These are phyloP conservation scores for Tylopilus vinaceipallidus DNA, from an alignment of 768 basidiomycete species.

Conservation along the genomic window DNA sequence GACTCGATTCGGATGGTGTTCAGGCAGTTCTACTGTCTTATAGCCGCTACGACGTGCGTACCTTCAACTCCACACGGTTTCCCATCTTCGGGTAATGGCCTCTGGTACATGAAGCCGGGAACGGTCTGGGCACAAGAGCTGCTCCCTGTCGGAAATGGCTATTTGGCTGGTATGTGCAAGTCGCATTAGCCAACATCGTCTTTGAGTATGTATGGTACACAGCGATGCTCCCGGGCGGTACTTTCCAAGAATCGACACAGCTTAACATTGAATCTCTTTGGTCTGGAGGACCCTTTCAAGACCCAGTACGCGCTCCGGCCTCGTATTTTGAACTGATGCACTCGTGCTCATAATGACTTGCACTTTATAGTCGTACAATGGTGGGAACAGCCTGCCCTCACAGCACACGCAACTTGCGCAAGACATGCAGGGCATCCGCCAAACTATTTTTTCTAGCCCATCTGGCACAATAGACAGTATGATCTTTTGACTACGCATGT, in stretches of 20 bases:
- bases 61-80: constrained; percentile 44
- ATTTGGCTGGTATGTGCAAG: constrained; percentile 50
- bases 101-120: constrained; percentile 64
- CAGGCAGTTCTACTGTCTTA: constrained; percentile 21
- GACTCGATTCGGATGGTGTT: constrained; percentile 14
- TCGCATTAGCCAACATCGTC: background rate
- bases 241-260: constrained; percentile 56
- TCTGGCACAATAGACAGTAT: constrained; percentile 59
- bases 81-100: constrained; percentile 68
- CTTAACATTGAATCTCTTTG: constrained; percentile 77
- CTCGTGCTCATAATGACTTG: background rate
- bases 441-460: constrained; percentile 55
- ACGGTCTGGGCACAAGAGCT: constrained; percentile 55
- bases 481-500: background rate
- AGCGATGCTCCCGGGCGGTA: constrained; percentile 70
- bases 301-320: constrained; percentile 43
- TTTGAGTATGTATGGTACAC: background rate
- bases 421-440: constrained; percentile 52
- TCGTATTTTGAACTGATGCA: background rate
- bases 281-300: constrained; percentile 71
- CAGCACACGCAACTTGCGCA: constrained; percentile 43
- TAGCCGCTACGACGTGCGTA: constrained; percentile 19
- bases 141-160: constrained; percentile 75
- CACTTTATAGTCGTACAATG: constrained; percentile 52
- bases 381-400: constrained; percentile 57